Base-by-base conservation (phyloP, 768 basidiomycete genomes). In the Paxillus ammoniavirescens region DNA sequence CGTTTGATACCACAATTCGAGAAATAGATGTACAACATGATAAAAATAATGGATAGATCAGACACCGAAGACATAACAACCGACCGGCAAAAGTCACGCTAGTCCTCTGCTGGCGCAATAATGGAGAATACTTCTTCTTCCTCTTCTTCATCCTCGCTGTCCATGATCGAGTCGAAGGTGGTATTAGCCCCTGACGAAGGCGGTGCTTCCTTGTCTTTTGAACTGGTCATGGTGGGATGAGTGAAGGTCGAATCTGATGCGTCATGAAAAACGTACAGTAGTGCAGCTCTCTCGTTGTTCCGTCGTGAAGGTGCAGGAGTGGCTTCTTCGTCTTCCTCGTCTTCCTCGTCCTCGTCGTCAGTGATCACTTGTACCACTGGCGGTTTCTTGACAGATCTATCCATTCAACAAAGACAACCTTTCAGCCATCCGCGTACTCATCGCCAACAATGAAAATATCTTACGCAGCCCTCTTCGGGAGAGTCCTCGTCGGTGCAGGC, bases 381-480 rank as follows among this genome's bases (percentile, higher is more conserved):
- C 15, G 65, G 64, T 54, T 75, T 77, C 60, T 74, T 79, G 7
- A 59, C 65, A 38, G 78, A 73, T 28, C 77, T 81, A 49, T 12
- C 26, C 2, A 14, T 50, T 5, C 17, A 9, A 7, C 18, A 21
- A 14, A 38, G 31, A 1, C 10, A 35, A 14, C 35, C 1, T 2
- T 14, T 35, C 12, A 8, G 47, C 14, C 17, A 42, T 9, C 36
- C 8, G 21, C 5, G 21, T 26, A 13, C 28, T 14, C 31, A 17
- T 30, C 33, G 37, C 43, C 42, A 42, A 35, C 8, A n/a, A 42
- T 18, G 3, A 26, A 26, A 26, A 43, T 13, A 18, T 70, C 84
- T 58, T 71, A 86, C 85, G 77, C 84, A 38, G 80, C 76, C 59
- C 86, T 73, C 63, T 76, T 80, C 3, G 86, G 86, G 60, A 86